A percentile compares a stretch with the other conserved stretches of the same genome.
Evolutionary conservation across 495 filamentous ascomycete species (phyloP).

Genomic region (Tuber borchii): DNA sequence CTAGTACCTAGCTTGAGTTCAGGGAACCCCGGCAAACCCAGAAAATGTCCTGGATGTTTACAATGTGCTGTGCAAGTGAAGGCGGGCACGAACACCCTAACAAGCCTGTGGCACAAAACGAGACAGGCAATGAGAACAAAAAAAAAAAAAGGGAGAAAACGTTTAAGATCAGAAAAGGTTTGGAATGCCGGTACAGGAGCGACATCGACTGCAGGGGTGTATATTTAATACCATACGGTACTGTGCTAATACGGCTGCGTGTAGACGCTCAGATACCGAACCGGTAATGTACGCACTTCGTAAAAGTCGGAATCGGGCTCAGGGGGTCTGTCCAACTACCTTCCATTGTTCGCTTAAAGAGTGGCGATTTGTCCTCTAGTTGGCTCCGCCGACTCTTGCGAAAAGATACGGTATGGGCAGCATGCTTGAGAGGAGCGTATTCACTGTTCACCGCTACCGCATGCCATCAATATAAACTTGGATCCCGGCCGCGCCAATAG

Average conservation of each 20-base stretch:
- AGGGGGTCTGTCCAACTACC: too few species aligned
- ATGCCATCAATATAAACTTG: too few species aligned
- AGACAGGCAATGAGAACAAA: neutral
- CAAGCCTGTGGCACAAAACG: neutral
- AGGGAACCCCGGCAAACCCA: neutral
- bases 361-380: neutral
- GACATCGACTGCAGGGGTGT: neutral
- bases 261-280: neutral
- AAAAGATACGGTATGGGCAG: too few species aligned
- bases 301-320: too few species aligned
- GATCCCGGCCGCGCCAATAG: too few species aligned
- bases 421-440: neutral
- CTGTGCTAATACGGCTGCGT: neutral
- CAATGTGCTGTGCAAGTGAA: neutral
- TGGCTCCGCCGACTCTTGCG: neutral
- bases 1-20: neutral
- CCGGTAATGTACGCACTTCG: neutral
- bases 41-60: neutral
- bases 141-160: neutral
- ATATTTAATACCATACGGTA: neutral
- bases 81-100: neutral
- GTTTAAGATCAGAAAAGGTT: neutral
- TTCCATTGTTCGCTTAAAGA: neutral
- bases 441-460: too few species aligned
- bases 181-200: neutral